phyloP scores from a whole-genome alignment of 78 protist species.

The Dictyostelium citrinum region DNA sequence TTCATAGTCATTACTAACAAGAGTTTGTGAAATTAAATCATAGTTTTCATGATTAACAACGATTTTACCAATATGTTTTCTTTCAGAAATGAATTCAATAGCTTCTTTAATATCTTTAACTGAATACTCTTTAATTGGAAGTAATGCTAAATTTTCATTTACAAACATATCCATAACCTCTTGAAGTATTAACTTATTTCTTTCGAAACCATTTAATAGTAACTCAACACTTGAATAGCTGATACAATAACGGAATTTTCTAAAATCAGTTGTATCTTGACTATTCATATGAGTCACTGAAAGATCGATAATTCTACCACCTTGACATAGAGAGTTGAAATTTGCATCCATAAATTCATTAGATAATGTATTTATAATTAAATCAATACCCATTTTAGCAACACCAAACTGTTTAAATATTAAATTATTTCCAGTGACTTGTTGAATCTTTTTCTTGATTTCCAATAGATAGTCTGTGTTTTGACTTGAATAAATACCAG shows the following conservation, averaged over 20 bases:
- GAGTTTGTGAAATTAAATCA: not conserved
- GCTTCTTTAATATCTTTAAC: conserved; percentile 20
- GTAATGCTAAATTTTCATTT: not conserved
- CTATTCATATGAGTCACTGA: conserved; percentile 31
- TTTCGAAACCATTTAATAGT: not conserved
- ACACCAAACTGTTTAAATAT: not conserved
- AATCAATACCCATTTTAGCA: conserved; percentile 63
- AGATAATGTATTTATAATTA: conserved; percentile 59
- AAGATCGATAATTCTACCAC: conserved; percentile 67
- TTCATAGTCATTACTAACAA: not conserved
- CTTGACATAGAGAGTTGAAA: conserved; percentile 30
- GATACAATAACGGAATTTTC: not conserved
- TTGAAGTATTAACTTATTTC: not conserved
- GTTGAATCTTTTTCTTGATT: conserved; percentile 42
- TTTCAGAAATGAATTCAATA: conserved; percentile 19
- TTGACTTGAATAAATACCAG: conserved; percentile 33
- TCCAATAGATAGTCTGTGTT: conserved; percentile 1
- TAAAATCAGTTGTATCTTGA: conserved; percentile 15
- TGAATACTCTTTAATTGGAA: conserved; percentile 28
- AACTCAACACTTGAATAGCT: conserved; percentile 1
- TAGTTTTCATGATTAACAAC: conserved; percentile 37
- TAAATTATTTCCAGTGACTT: not conserved
- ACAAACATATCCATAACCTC: conserved; percentile 12
- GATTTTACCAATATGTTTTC: conserved; percentile 56
- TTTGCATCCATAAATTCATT: conserved; percentile 33